A percentile compares a stretch with the other conserved stretches of the same genome.
These are phyloP conservation scores for Sphaerostilbella broomeana DNA, from an alignment of 2,329 filamentous ascomycete species.

Conservation along the genomic window DNA sequence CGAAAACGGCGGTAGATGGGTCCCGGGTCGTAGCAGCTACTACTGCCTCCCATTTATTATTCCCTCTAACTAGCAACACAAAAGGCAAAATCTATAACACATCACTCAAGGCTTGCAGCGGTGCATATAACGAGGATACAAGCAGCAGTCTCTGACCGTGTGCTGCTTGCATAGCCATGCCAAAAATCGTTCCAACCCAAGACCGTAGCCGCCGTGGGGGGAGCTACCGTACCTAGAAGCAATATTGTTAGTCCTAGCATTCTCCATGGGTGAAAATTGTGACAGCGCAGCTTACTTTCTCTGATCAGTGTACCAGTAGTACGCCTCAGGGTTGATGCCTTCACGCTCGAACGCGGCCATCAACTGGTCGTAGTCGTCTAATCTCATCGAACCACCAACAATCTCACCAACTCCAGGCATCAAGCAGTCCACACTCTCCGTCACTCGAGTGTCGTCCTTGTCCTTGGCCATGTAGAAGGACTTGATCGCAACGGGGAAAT, in stretches of 20 bases:
- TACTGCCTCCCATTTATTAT: slow-evolving; percentile 1
- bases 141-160: slow-evolving; percentile 57
- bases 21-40: not conserved
- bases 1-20: not conserved
- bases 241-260: slow-evolving; percentile 1
- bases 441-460: slow-evolving; percentile 69
- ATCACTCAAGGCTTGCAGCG: slow-evolving; percentile 62
- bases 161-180: slow-evolving; percentile 59
- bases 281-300: slow-evolving; percentile 51
- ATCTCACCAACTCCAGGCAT: slow-evolving; percentile 97
- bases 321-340: slow-evolving; percentile 74
- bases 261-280: not conserved
- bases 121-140: slow-evolving; percentile 76
- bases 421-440: slow-evolving; percentile 78
- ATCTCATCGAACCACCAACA: slow-evolving; percentile 93
- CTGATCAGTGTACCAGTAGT: slow-evolving; percentile 99
- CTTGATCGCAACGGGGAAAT: slow-evolving; percentile 97
- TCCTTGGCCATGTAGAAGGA: slow-evolving; percentile 99
- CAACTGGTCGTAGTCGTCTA: slow-evolving; percentile 83
- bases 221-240: slow-evolving; percentile 64
- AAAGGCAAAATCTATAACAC: not conserved
- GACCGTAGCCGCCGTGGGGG: slow-evolving; percentile 86
- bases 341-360: slow-evolving; percentile 83
- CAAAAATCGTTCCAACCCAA: slow-evolving; percentile 54
- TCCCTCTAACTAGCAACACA: slow-evolving; percentile 5